Evolutionary conservation across 176 grass and related monocot genomes (phyloP).

Genomic region (Aegilops longissima): DNA sequence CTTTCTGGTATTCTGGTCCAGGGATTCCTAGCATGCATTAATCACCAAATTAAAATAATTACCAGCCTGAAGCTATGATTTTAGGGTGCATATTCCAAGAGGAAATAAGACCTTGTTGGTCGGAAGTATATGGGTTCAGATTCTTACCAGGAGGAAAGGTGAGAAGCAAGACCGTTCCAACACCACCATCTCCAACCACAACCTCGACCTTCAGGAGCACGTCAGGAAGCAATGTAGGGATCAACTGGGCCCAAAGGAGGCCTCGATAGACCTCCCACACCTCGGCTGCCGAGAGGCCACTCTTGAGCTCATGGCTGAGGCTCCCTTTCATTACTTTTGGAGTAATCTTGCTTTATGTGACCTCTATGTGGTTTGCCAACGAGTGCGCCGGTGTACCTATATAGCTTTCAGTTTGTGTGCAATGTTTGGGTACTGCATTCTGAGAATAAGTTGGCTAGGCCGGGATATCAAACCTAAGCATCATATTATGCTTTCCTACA

Average conservation of each 20-base stretch:
- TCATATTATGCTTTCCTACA: too few species aligned
- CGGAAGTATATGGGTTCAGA: not conserved
- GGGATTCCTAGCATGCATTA: conserved; percentile 12
- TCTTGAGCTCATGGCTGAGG: conserved; percentile 19
- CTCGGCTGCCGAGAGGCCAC: not conserved
- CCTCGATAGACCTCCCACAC: conserved; percentile 34
- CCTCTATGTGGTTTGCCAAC: not conserved
- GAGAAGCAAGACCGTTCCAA: conserved; percentile 18
- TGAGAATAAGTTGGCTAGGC: too few species aligned
- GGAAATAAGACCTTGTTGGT: not conserved
- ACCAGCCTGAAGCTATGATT: not conserved
- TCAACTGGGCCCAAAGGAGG: not conserved
- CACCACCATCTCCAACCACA: conserved; percentile 28
- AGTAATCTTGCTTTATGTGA: not conserved
- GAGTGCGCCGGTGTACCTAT: not conserved
- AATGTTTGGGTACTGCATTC: too few species aligned
- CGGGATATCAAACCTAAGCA: too few species aligned
- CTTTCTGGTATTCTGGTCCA: not conserved
- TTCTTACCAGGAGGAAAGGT: conserved; percentile 20
- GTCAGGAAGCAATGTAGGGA: conserved; percentile 24
- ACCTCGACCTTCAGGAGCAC: conserved; percentile 22
- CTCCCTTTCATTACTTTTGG: conserved; percentile 17
- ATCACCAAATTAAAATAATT: not conserved
- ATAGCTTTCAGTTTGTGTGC: too few species aligned
- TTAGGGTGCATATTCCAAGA: not conserved